phyloP scores from a whole-genome alignment of 768 basidiomycete species.

The Kwoniella dendrophila region DNA sequence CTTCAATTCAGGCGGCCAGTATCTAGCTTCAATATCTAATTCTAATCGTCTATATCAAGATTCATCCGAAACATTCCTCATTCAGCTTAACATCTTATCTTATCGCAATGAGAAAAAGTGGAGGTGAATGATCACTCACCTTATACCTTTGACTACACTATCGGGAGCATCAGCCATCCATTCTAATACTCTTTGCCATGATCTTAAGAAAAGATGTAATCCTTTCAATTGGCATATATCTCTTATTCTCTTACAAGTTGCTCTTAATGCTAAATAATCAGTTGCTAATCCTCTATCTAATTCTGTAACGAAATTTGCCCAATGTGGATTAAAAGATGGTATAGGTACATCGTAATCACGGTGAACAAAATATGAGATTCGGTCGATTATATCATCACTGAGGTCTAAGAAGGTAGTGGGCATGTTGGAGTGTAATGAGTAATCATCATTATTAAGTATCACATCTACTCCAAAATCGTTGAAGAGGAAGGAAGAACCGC shows the following conservation, averaged over 20 bases:
- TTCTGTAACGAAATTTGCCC: constrained; percentile 11
- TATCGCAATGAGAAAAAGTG: background rate
- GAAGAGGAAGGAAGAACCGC: background rate
- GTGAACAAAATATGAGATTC: constrained; percentile 9
- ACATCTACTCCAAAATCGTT: no score
- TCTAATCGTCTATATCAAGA: background rate
- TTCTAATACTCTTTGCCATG: background rate
- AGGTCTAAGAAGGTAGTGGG: background rate
- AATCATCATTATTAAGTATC: no score
- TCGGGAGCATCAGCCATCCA: constrained; percentile 2
- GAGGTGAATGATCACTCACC: constrained; percentile 6
- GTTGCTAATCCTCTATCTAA: background rate
- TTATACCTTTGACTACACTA: background rate
- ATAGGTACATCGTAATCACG: constrained; percentile 6
- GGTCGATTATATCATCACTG: constrained; percentile 10
- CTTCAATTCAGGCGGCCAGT: background rate
- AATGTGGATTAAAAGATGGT: constrained; percentile 12
- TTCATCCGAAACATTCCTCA: background rate
- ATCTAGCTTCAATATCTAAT: background rate
- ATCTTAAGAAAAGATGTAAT: background rate
- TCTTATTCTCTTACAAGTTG: background rate
- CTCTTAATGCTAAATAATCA: constrained; percentile 14
- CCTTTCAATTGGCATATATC: background rate
- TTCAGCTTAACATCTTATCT: background rate
- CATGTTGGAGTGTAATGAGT: no score